phyloP scores from a whole-genome alignment of 139 green algal genomes.

The Cymbomonas tetramitiformis region DNA sequence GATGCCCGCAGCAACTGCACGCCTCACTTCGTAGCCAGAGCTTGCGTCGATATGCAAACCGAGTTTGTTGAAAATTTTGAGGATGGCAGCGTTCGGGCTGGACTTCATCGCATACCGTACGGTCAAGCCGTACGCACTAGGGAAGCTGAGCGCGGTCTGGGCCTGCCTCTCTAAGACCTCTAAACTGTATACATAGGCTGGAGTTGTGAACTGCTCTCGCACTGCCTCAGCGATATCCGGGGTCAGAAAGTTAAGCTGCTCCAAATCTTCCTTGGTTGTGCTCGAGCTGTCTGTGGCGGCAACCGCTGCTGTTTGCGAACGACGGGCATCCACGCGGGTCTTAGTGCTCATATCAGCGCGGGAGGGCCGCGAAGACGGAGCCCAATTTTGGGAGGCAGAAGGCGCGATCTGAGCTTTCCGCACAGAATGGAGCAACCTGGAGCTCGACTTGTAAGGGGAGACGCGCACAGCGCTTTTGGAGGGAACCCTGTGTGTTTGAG shows the following conservation, averaged over 20 bases:
- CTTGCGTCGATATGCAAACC: slow-evolving; percentile 26
- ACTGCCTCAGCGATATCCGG: not conserved
- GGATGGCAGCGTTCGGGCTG: slow-evolving; percentile 19
- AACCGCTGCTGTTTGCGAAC: too few relatives aligned
- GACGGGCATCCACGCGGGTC: too few relatives aligned
- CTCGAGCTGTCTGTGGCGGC: too few relatives aligned
- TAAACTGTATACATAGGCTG: slow-evolving; percentile 21
- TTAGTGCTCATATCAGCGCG: too few relatives aligned
- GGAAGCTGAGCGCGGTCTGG: slow-evolving; percentile 12
- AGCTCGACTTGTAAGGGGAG: too few relatives aligned
- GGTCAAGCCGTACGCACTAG: slow-evolving; percentile 25
- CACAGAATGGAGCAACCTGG: too few relatives aligned
- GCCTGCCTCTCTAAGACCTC: slow-evolving; percentile 14
- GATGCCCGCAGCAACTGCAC: slow-evolving; percentile 19
- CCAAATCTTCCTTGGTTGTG: not conserved
- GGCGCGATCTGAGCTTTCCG: too few relatives aligned
- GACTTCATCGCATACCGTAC: slow-evolving; percentile 27
- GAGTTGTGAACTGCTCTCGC: not conserved
- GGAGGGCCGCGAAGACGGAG: too few relatives aligned
- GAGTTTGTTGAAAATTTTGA: slow-evolving; percentile 14
- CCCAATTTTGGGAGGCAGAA: too few relatives aligned
- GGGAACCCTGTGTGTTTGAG: too few relatives aligned
- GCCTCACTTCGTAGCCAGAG: slow-evolving; percentile 17
- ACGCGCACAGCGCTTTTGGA: too few relatives aligned
- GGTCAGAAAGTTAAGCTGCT: slow-evolving; percentile 19